Base-by-base conservation (phyloP, 345 rosid species). In the Bretschneidera sinensis region DNA sequence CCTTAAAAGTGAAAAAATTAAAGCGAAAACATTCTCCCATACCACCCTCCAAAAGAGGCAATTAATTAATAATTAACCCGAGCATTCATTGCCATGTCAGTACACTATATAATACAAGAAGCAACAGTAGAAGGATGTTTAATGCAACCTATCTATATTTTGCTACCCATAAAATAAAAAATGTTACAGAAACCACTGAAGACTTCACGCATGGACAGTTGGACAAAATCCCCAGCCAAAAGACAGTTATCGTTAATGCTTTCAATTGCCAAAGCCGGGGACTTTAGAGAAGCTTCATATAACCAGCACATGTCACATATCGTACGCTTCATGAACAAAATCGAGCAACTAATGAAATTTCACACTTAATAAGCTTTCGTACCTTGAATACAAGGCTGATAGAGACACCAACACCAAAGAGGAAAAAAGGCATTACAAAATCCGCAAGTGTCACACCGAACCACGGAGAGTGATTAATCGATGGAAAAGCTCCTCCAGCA, bases 381-480 rank as follows among this genome's bases (percentile, higher is more conserved):
- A 74, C 88, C 85, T 78, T 74, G 39, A 78, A 74, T 5, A 64
- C 85, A 48, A 83, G 65, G 63, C 77, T 69, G 47, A 76, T 61
- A 17, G 82, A 81, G 60, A 83, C 66, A 21, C 85, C 89, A 33
- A 83, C 85, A 59, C 78, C 69, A 51, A 81, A 81, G 55, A 81
- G 84, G 50, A 78, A 83, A 74, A 74, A 76, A 1, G 89, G 85
- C 89, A 83, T 83, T 66, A 83, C 89, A 22, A 76, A 78, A 73
- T 78, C 89, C 0, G 89, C 82, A 0, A 81, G 63, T 18, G 85
- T 81, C 65, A 81, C 76, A 20, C 82, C 82, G 20, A 83, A 78
- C 89, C 89, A 76, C 8, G 85, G 85, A 17, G 89, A 75, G 70
- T 83, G 89, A 71, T 83, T 78, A 28, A 83, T 80, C 2, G 80